Conservation (phyloP, 768 basidiomycete species). For the Hysterangium stoloniferum region DNA sequence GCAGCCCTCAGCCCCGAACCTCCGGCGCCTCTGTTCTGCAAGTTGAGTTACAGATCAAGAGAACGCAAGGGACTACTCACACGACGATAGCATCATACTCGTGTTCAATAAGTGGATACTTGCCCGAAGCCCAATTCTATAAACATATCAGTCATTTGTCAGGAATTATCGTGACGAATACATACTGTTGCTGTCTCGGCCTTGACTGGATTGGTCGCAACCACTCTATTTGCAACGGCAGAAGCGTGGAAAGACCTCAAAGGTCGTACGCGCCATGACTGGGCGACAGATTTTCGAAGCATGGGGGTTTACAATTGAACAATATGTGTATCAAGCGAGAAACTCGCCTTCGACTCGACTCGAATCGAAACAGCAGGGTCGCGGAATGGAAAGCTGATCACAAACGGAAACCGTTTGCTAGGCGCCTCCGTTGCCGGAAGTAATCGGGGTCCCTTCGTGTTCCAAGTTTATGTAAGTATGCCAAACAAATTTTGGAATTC, state of each 20-base stretch:
- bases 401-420: too few relatives aligned
- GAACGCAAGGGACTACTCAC: conserved; percentile 41
- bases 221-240: conserved; percentile 47
- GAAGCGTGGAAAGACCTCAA: conserved; percentile 63
- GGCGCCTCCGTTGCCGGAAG: too few relatives aligned
- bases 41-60: conserved; percentile 6
- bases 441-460: too few relatives aligned
- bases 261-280: conserved; percentile 37
- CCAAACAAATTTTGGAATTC: too few relatives aligned
- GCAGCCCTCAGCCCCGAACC: conserved; percentile 97
- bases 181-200: conserved; percentile 76
- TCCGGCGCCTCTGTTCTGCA: conserved; percentile 74
- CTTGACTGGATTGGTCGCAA: conserved; percentile 65
- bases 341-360: too few relatives aligned
- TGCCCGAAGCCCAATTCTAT: conserved; percentile 46
- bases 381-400: too few relatives aligned
- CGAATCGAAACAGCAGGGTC: too few relatives aligned
- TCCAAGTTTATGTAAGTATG: too few relatives aligned
- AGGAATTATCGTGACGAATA: conserved; percentile 9
- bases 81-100: conserved; percentile 99
- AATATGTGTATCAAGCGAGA: too few relatives aligned
- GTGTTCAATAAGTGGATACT: conserved; percentile 96
- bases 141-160: conserved; percentile 41
- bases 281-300: conserved; percentile 58
- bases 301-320: conserved; percentile 33